A percentile compares a stretch with the other conserved stretches of the same genome.
Evolutionary conservation across 2,329 filamentous ascomycete species (phyloP).

Genomic region (Botrytis sinoallii): DNA sequence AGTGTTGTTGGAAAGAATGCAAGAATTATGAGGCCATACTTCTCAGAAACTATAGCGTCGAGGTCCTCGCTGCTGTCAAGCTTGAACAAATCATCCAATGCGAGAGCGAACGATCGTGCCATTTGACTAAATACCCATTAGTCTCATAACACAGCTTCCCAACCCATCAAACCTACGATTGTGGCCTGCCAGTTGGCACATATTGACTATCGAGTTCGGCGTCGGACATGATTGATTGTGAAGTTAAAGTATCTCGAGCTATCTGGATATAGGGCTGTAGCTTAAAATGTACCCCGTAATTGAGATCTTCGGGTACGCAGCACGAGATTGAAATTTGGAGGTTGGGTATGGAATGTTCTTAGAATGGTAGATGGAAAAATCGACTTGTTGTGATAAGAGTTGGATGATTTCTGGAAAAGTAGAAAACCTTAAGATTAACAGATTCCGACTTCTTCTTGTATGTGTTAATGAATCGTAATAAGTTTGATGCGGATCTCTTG

Average conservation of each 20-base stretch:
- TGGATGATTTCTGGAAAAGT: not conserved
- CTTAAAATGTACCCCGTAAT: not conserved
- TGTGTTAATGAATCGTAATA: slow-evolving; percentile 8
- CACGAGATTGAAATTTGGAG: not conserved
- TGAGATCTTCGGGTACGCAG: slow-evolving; percentile 5
- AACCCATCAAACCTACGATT: slow-evolving; percentile 63
- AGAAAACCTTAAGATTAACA: not conserved
- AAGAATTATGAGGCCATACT: slow-evolving; percentile 50
- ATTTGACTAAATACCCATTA: slow-evolving; percentile 61
- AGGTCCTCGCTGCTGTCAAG: slow-evolving; percentile 76
- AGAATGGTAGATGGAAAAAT: not conserved
- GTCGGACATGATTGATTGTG: slow-evolving; percentile 47
- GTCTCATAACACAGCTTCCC: slow-evolving; percentile 2
- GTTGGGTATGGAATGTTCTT: not conserved
- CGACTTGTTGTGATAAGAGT: not conserved
- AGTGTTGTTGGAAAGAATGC: slow-evolving; percentile 8
- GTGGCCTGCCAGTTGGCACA: slow-evolving; percentile 71
- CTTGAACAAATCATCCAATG: slow-evolving; percentile 85
- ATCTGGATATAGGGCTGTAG: slow-evolving; percentile 12
- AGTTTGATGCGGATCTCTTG: slow-evolving; percentile 12
- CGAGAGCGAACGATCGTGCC: slow-evolving; percentile 80
- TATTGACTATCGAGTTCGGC: slow-evolving; percentile 72
- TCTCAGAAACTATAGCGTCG: slow-evolving; percentile 72
- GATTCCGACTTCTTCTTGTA: slow-evolving; percentile 10
- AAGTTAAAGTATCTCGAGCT: slow-evolving; percentile 1